Conservation (phyloP, 116 monocot genomes). For the Cymodocea nodosa region DNA sequence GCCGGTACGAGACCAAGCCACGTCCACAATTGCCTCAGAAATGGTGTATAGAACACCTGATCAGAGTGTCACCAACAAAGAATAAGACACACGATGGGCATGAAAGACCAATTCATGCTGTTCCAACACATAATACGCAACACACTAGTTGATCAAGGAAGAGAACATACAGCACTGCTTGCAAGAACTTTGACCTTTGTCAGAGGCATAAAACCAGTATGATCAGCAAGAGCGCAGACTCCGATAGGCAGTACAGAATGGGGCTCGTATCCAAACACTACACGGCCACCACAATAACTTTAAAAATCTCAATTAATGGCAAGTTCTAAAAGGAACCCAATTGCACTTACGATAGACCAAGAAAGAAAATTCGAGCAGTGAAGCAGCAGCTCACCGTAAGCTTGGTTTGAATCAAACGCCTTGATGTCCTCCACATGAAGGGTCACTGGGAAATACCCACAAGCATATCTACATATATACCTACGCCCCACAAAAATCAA, state of each 20-base stretch:
- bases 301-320: background rate
- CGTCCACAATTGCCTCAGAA: slow-evolving; percentile 92
- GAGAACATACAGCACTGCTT: slow-evolving; percentile 76
- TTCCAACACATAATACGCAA: background rate
- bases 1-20: slow-evolving; percentile 81
- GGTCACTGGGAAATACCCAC: slow-evolving; percentile 78
- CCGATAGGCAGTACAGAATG: slow-evolving; percentile 92
- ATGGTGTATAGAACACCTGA: slow-evolving; percentile 90
- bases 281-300: slow-evolving; percentile 3
- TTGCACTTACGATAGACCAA: background rate
- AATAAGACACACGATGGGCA: background rate
- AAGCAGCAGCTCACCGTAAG: slow-evolving; percentile 53
- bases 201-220: slow-evolving; percentile 79
- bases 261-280: slow-evolving; percentile 95
- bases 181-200: slow-evolving; percentile 81
- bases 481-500: slow-evolving; percentile 14
- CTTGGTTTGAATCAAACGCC: slow-evolving; percentile 64
- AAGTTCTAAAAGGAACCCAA: background rate
- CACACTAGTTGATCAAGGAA: background rate
- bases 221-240: slow-evolving; percentile 42
- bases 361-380: background rate
- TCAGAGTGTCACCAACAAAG: background rate
- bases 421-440: slow-evolving; percentile 70
- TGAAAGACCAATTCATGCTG: background rate
- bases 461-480: slow-evolving; percentile 28